phyloP scores from a whole-genome alignment of 371 early-diverging fungal species.

The Rhizopus arrhizus region DNA sequence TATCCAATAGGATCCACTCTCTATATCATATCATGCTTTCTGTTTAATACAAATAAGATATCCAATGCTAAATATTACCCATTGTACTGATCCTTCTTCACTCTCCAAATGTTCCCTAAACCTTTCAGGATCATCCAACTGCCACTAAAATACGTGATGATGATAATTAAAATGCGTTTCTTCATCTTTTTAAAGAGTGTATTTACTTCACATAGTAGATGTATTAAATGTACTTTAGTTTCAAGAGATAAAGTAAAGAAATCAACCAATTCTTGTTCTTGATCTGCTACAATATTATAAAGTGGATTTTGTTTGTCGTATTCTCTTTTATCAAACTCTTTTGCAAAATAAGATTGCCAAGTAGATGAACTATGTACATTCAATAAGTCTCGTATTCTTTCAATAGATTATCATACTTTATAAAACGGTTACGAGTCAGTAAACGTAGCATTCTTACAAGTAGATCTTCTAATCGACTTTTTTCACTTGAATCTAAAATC shows the following conservation, averaged over 20 bases:
- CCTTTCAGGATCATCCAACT: slow-evolving; percentile 67
- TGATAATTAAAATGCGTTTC: slow-evolving; percentile 13
- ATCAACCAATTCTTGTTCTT: slow-evolving; percentile 21
- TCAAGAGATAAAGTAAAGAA: slow-evolving; percentile 49
- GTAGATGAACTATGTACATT: slow-evolving; percentile 49
- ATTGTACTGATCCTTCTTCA: slow-evolving; percentile 65
- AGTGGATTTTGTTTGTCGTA: slow-evolving; percentile 38
- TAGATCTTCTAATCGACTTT: slow-evolving; percentile 42
- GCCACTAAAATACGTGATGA: slow-evolving; percentile 53
- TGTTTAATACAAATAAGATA: neutral
- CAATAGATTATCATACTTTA: slow-evolving; percentile 33
- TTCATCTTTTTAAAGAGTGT: neutral
- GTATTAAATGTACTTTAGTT: slow-evolving; percentile 48
- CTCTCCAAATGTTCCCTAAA: slow-evolving; percentile 58
- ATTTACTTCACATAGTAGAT: slow-evolving; percentile 51
- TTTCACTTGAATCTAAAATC: slow-evolving; percentile 38
- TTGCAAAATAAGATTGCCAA: slow-evolving; percentile 59
- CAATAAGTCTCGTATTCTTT: neutral
- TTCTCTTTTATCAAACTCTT: slow-evolving; percentile 56
- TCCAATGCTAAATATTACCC: slow-evolving; percentile 45
- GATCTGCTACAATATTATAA: neutral
- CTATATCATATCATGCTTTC: slow-evolving; percentile 28
- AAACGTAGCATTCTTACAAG: slow-evolving; percentile 44
- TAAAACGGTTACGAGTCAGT: slow-evolving; percentile 43
- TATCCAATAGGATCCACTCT: slow-evolving; percentile 76